A percentile compares a stretch with the other conserved stretches of the same genome.
Evolutionary conservation across 768 basidiomycete genomes (phyloP).

Genomic region (Paxillus involutus): DNA sequence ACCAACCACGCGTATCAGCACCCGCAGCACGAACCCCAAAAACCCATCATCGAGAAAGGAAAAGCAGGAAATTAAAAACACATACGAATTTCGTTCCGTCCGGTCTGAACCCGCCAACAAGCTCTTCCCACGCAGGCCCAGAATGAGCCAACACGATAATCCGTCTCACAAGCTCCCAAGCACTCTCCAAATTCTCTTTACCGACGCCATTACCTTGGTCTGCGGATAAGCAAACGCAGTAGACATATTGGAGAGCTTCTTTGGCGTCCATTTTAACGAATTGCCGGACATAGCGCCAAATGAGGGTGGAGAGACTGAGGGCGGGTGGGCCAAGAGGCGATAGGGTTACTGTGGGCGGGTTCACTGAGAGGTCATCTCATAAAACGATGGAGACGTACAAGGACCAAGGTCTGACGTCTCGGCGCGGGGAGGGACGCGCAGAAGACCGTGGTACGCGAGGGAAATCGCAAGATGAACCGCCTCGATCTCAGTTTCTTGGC

Average conservation of each 20-base stretch:
- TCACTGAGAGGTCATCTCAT: not conserved
- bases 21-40: not conserved
- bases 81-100: slow-evolving; percentile 90
- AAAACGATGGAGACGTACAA: slow-evolving; percentile 45
- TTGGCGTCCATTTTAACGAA: slow-evolving; percentile 93
- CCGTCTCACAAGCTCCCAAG: slow-evolving; percentile 78
- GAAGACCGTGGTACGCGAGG: slow-evolving; percentile 88
- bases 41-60: not conserved
- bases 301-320: slow-evolving; percentile 77
- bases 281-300: slow-evolving; percentile 91
- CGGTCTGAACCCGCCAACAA: slow-evolving; percentile 88
- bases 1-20: not conserved
- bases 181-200: slow-evolving; percentile 79
- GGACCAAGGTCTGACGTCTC: slow-evolving; percentile 85
- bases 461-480: slow-evolving; percentile 93
- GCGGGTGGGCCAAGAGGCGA: slow-evolving; percentile 69
- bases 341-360: slow-evolving; percentile 54
- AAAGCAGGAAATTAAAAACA: slow-evolving; percentile 13
- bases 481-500: slow-evolving; percentile 84
- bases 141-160: slow-evolving; percentile 79
- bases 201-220: slow-evolving; percentile 73
- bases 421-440: slow-evolving; percentile 78
- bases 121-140: slow-evolving; percentile 85
- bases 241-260: slow-evolving; percentile 93
- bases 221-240: slow-evolving; percentile 75